phyloP scores from a whole-genome alignment of 306 rosid genomes.

The Lablab purpureus region DNA sequence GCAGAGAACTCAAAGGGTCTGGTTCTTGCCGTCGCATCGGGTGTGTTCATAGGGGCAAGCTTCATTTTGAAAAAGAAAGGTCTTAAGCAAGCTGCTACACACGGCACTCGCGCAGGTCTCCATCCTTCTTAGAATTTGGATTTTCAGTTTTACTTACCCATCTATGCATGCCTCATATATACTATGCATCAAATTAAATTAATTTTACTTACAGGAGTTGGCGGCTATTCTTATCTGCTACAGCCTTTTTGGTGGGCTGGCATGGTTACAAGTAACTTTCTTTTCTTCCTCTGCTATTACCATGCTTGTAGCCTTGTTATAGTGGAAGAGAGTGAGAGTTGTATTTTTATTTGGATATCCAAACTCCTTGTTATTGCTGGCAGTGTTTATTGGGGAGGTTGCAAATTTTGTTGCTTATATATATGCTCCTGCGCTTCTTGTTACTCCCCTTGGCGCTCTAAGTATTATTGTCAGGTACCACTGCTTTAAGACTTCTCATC shows the following conservation, averaged over 20 bases:
- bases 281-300: neutral
- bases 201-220: neutral
- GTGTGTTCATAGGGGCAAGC: neutral
- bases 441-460: constrained; percentile 14
- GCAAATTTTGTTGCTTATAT: constrained; percentile 8
- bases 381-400: constrained; percentile 19
- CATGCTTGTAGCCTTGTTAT: neutral
- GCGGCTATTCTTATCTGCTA: neutral
- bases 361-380: neutral
- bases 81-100: neutral
- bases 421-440: constrained; percentile 17
- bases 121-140: neutral
- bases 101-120: constrained; percentile 5
- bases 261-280: constrained; percentile 5
- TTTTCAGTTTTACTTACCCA: too few relatives aligned
- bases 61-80: constrained; percentile 11
- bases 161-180: too few relatives aligned
- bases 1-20: constrained; percentile 15
- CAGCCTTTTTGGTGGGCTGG: constrained; percentile 26
- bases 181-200: too few relatives aligned
- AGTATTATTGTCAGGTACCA: constrained; percentile 18
- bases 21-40: constrained; percentile 10
- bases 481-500: neutral
- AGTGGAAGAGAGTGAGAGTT: too few relatives aligned
- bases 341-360: neutral